Evolutionary conservation across 2,329 filamentous ascomycete genomes (phyloP).

Genomic region (Epichloe gansuensis): DNA sequence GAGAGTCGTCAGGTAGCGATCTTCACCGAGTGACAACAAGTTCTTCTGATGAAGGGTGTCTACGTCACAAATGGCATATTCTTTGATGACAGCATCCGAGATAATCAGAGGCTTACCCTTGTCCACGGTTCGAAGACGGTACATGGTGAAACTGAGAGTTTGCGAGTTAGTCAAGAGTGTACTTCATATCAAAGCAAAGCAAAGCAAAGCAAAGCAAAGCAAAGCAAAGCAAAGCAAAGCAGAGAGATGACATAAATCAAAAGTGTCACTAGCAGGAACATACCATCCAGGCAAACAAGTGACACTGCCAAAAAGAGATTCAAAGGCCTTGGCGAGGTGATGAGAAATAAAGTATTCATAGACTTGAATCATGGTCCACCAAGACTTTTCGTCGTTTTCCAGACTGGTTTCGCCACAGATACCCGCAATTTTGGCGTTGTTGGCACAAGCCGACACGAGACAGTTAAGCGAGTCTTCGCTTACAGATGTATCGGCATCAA

Average conservation of each 20-base stretch:
- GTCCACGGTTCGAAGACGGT: constrained; percentile 85
- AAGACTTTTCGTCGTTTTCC: constrained; percentile 87
- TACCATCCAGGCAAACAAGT: constrained; percentile 99
- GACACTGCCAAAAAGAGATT: constrained; percentile 93
- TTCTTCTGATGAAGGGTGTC: constrained; percentile 98
- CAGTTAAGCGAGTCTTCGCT: constrained; percentile 85
- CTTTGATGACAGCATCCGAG: constrained; percentile 71
- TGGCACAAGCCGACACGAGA: constrained; percentile 81
- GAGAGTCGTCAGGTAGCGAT: constrained; percentile 91
- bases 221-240: no score
- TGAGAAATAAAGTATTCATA: constrained; percentile 99
- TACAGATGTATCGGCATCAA: constrained; percentile 94
- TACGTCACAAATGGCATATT: constrained; percentile 80
- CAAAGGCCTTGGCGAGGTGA: constrained; percentile 91
- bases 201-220: neutral
- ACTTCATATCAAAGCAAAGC: neutral
- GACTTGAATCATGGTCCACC: constrained; percentile 99
- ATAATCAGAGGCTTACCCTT: constrained; percentile 92
- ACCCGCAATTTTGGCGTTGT: constrained; percentile 91
- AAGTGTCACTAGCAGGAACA: constrained; percentile 26
- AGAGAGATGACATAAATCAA: neutral
- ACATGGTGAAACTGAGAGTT: constrained; percentile 86
- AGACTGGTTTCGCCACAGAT: constrained; percentile 96
- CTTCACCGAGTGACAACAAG: constrained; percentile 81
- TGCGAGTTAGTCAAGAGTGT: constrained; percentile 23